Conservation (phyloP, 2,329 filamentous ascomycete species). For the Ophiostoma pallidulum region DNA sequence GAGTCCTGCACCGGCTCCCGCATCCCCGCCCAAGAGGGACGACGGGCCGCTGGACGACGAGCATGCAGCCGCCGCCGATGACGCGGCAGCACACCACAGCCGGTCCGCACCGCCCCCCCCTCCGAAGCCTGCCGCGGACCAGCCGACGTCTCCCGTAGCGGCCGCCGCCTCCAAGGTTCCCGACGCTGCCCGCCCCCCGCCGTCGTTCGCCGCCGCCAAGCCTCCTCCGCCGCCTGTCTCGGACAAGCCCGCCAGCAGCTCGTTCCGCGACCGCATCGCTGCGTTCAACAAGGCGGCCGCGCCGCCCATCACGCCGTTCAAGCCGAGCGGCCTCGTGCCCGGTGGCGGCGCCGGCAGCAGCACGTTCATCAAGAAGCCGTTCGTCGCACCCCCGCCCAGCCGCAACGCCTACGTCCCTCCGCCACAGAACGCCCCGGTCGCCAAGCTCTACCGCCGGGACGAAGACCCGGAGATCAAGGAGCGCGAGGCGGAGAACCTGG, state of each 20-base stretch:
- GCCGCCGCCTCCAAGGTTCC: slow-evolving; percentile 28
- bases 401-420: slow-evolving; percentile 83
- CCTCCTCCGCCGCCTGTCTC: slow-evolving; percentile 49
- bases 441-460: slow-evolving; percentile 74
- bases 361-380: slow-evolving; percentile 86
- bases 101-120: slow-evolving; percentile 17
- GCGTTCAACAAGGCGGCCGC: slow-evolving; percentile 90
- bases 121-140: slow-evolving; percentile 19
- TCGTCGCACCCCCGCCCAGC: slow-evolving; percentile 89
- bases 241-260: slow-evolving; percentile 65
- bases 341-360: slow-evolving; percentile 44
- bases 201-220: slow-evolving; percentile 28
- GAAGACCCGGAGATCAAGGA: slow-evolving; percentile 70
- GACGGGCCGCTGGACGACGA: too few relatives aligned
- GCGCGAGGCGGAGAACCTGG: slow-evolving; percentile 54
- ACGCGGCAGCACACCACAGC: too few relatives aligned
- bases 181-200: slow-evolving; percentile 28
- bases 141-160: slow-evolving; percentile 21
- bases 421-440: slow-evolving; percentile 56
- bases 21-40: too few relatives aligned
- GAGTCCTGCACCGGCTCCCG: too few relatives aligned
- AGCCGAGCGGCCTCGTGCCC: slow-evolving; percentile 58
- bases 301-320: slow-evolving; percentile 81
- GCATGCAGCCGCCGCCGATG: too few relatives aligned
- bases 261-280: slow-evolving; percentile 92